phyloP scores from a whole-genome alignment of 805 yeast genomes.

The Grigorovia yakushimaensis region DNA sequence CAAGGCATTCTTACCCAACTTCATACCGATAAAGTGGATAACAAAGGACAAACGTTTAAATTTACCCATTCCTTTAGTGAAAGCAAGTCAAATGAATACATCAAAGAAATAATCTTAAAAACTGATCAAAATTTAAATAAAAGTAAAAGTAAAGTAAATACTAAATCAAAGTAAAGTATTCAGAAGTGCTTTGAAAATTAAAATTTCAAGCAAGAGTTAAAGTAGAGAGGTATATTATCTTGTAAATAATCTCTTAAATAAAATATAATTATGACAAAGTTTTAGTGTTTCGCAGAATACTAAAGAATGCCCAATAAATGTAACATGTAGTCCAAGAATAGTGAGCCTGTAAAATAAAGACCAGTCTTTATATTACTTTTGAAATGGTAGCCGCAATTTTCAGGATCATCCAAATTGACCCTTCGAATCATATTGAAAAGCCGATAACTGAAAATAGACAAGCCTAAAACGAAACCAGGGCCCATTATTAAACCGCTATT shows the following conservation, averaged over 20 bases:
- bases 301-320: constrained; percentile 22
- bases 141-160: background rate
- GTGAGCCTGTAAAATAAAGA: constrained; percentile 53
- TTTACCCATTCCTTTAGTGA: no score
- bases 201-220: no score
- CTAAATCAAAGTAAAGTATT: no score
- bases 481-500: constrained; percentile 62
- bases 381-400: constrained; percentile 76
- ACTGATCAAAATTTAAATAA: no score
- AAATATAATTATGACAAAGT: no score
- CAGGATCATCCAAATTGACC: constrained; percentile 74
- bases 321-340: constrained; percentile 54
- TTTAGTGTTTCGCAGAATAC: no score
- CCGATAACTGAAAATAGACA: constrained; percentile 59
- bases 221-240: no score
- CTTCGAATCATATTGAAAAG: constrained; percentile 55
- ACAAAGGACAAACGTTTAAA: no score
- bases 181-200: no score
- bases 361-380: constrained; percentile 71
- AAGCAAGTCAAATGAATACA: background rate
- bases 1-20: no score
- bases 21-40: no score
- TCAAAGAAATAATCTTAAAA: background rate
- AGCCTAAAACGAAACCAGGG: constrained; percentile 67
- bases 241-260: background rate